Percentiles rank a stretch among this genome's conserved stretches.
phyloP scores from a whole-genome alignment of 768 basidiomycete species.

The Boletus insuetus region DNA sequence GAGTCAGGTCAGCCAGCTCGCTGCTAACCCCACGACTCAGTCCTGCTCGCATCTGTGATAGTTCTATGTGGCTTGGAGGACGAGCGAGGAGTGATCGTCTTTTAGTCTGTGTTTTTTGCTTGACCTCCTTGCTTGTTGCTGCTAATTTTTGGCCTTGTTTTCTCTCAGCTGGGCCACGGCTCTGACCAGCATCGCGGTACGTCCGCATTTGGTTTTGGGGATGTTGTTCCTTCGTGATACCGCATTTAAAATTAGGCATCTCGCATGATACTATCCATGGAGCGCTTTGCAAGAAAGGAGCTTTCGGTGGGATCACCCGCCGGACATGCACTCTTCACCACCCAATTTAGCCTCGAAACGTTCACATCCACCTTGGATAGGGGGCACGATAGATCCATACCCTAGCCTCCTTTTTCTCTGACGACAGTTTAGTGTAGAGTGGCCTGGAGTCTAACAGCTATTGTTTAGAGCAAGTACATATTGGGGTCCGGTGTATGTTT shows the following conservation, averaged over 20 bases:
- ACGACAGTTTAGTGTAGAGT: background rate
- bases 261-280: conserved; percentile 18
- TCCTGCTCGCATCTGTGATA: background rate
- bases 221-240: background rate
- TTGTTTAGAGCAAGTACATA: background rate
- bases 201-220: background rate
- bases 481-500: background rate
- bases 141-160: background rate
- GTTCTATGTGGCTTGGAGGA: background rate
- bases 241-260: conserved; percentile 15
- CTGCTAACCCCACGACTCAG: conserved; percentile 4
- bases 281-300: conserved; percentile 12
- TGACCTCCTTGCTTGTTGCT: background rate
- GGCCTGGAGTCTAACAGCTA: background rate
- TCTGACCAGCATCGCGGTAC: conserved; percentile 12
- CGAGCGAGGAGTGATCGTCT: background rate
- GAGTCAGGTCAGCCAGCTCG: background rate
- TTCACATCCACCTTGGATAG: background rate
- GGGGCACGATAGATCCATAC: background rate
- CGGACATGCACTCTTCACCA: conserved; percentile 1
- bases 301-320: background rate
- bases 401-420: background rate
- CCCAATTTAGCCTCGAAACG: background rate
- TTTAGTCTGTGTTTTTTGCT: conserved; percentile 6
- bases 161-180: conserved; percentile 14